Evolutionary conservation across 129 eudicot genomes (phyloP), one percentile per base, ranked within the genome.

Genomic region (Chrysanthemum makinoi): DNA sequence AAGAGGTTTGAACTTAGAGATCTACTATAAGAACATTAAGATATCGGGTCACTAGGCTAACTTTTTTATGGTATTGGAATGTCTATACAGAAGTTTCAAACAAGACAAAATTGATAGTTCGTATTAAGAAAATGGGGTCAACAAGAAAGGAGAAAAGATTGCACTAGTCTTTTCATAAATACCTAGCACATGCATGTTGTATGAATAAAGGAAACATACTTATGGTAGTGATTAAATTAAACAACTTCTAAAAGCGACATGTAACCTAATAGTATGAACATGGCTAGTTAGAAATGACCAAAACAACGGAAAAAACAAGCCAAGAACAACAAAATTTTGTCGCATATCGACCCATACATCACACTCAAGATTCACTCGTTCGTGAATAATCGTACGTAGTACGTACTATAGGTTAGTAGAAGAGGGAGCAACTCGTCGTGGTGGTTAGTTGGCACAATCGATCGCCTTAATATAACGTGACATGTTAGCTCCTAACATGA

Each of bases 271-370:
- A 39, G 75, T 43, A 54, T 44, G 65, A 17, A 30, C 5, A 33
- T 16, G 39, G 64, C 57, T 35, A 33, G 70, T 20, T 65, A 70
- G 35, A 17, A 33, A 56, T 18, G 35, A 70, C 39, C 53, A 11
- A 16, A 66, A 66, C 12, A 43, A 11, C 16, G 9, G 72, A 69
- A 69, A 69, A 69, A 54, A 70, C 53, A 1, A 6, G 5, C 18
- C 65, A 35, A 3, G 39, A 58, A 4, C 62, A 30, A 53, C 26
- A 61, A 4, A 5, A 3, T 3, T 62, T 18, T 62, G 15, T 33
- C 18, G 39, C 19, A 2, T 46, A 35, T 2, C 15, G 46, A 43
- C 2, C 20, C 12, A 17, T 15, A 39, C 13, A 43, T 65, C 54
- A 44, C 28, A 43, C 14, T 59, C 64, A 58, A 58, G 11, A 10